Conservation (phyloP, 139 green algal species). For the Yamagishiella unicocca region DNA sequence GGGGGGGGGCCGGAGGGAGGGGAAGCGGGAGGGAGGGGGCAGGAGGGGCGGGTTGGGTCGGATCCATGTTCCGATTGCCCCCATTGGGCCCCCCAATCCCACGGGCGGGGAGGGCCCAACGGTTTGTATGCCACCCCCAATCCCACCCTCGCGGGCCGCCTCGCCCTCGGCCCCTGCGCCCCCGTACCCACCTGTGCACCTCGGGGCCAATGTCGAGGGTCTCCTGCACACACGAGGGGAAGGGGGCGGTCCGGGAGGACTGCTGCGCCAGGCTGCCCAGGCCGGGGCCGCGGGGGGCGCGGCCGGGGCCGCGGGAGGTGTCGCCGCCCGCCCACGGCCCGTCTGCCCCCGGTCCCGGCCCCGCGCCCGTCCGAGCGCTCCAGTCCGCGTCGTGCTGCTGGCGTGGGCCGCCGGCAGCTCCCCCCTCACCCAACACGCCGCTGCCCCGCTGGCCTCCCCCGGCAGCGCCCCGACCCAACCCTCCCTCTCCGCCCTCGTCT, state of each 20-base stretch:
- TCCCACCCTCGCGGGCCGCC: background rate
- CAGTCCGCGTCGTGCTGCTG: background rate
- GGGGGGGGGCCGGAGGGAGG: background rate
- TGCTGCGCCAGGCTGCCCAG: slow-evolving; percentile 7
- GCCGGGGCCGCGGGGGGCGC: background rate
- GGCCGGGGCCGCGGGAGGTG: background rate
- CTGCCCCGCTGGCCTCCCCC: no score
- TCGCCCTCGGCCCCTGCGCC: background rate
- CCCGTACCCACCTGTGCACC: background rate
- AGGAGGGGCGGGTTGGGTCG: background rate
- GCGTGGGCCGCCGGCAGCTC: background rate
- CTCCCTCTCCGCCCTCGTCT: background rate
- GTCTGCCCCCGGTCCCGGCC: background rate
- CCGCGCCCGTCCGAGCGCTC: background rate
- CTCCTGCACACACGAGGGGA: background rate
- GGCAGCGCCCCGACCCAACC: no score
- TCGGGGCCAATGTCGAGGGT: slow-evolving; percentile 20
- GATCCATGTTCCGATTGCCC: no score
- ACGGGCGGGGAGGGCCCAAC: no score
- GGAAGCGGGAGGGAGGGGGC: background rate
- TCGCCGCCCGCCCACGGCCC: background rate
- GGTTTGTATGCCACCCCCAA: background rate
- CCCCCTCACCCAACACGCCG: background rate
- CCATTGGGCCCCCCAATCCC: no score
- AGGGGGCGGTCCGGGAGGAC: background rate